A percentile compares a stretch with the other conserved stretches of the same genome.
Evolutionary conservation across 306 rosid species (phyloP).

Genomic region (Casuarina glauca): DNA sequence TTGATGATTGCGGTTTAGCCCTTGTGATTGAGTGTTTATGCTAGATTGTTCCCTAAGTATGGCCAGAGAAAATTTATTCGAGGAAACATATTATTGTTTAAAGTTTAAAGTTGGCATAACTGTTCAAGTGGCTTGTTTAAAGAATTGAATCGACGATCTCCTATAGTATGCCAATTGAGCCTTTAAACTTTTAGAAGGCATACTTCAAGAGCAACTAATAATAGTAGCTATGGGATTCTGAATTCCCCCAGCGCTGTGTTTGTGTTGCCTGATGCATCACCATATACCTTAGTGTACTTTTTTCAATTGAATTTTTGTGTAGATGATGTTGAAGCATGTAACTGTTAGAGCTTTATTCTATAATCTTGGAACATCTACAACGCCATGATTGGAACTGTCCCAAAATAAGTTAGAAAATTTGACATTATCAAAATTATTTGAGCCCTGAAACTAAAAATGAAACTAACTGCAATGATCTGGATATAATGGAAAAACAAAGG

Average conservation of each 20-base stretch:
- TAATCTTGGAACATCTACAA: neutral
- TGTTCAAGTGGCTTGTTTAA: neutral
- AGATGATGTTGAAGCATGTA: neutral
- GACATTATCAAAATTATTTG: neutral
- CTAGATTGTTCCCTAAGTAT: too few species aligned
- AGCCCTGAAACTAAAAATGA: neutral
- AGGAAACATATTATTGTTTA: neutral
- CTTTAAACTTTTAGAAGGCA: too few species aligned
- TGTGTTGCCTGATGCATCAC: neutral
- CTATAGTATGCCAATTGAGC: too few species aligned
- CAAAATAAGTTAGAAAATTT: neutral
- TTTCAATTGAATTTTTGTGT: neutral
- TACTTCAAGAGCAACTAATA: too few species aligned
- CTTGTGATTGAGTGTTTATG: too few species aligned
- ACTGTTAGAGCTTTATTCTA: neutral
- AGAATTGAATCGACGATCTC: too few species aligned
- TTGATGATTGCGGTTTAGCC: too few species aligned
- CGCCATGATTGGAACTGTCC: neutral
- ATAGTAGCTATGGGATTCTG: neutral
- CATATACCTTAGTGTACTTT: neutral
- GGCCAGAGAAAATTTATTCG: too few species aligned
- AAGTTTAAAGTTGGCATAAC: neutral
- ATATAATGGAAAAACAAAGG: neutral
- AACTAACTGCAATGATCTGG: neutral
- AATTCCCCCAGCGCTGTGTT: neutral